These are phyloP conservation scores for Colletotrichum lentis DNA, from an alignment of 2,329 filamentous ascomycete genomes.

Conservation along the genomic window DNA sequence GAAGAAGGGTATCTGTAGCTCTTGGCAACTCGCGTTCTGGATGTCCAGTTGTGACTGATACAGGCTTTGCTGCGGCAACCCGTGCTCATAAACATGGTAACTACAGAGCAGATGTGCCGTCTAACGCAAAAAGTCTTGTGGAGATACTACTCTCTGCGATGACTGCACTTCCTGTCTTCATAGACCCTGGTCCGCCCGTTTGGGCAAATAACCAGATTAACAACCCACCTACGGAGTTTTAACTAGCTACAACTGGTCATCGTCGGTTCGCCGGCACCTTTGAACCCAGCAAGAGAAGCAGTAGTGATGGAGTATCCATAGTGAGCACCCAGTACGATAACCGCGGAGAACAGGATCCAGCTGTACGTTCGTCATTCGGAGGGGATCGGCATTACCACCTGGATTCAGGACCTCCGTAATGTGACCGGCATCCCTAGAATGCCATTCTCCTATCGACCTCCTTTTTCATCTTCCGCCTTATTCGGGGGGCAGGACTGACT, in stretches of 20 bases:
- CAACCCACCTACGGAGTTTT: too few relatives aligned
- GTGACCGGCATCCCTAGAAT: background rate
- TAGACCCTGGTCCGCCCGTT: background rate
- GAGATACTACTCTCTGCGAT: background rate
- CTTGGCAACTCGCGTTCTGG: background rate
- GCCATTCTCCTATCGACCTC: background rate
- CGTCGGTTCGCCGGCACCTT: background rate
- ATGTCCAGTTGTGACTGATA: background rate
- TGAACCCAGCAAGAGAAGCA: background rate
- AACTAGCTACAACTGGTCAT: background rate
- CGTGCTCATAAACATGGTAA: background rate
- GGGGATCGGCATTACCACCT: background rate
- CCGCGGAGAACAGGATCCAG: slow-evolving; percentile 1
- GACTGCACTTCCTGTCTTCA: too few relatives aligned
- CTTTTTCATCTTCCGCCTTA: background rate
- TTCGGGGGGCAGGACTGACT: background rate
- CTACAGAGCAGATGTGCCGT: too few relatives aligned
- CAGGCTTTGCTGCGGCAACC: background rate
- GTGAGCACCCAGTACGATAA: background rate
- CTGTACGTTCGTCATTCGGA: background rate
- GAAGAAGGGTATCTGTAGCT: background rate
- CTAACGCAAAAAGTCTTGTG: background rate
- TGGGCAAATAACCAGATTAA: background rate
- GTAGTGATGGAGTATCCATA: too few relatives aligned
- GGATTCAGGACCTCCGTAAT: background rate